A percentile compares a stretch with the other conserved stretches of the same genome.
phyloP scores from a whole-genome alignment of 805 yeast species.

The Hagleromyces aurorensis region DNA sequence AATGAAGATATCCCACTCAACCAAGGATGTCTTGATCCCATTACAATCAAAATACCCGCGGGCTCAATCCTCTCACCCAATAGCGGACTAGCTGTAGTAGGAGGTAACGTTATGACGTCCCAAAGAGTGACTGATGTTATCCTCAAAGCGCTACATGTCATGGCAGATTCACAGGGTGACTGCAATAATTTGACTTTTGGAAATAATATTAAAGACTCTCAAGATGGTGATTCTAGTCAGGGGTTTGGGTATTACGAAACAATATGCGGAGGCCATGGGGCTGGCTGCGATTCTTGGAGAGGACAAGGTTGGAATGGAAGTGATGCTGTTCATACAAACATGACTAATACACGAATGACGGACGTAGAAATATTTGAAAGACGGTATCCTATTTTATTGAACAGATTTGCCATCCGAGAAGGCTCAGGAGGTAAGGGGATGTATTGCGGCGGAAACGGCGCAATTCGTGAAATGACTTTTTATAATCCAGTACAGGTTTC shows the following conservation, averaged over 20 bases:
- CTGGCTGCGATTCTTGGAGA: slow-evolving; percentile 41
- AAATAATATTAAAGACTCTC: slow-evolving; percentile 49
- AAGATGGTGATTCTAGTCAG: slow-evolving; percentile 37
- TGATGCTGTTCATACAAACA: slow-evolving; percentile 86
- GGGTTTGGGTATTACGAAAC: slow-evolving; percentile 93
- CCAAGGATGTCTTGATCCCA: slow-evolving; percentile 84
- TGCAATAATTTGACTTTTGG: slow-evolving; percentile 94
- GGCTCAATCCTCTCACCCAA: slow-evolving; percentile 66
- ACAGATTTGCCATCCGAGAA: slow-evolving; percentile 58
- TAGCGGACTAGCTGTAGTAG: slow-evolving; percentile 85
- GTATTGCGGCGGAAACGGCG: slow-evolving; percentile 79
- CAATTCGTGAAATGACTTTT: slow-evolving; percentile 77
- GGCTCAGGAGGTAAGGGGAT: slow-evolving; percentile 78
- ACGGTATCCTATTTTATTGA: slow-evolving; percentile 75
- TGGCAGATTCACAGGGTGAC: slow-evolving; percentile 95
- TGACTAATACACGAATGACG: slow-evolving; percentile 90
- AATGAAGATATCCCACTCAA: slow-evolving; percentile 85
- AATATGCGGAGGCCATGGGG: slow-evolving; percentile 94
- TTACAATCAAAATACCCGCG: slow-evolving; percentile 56
- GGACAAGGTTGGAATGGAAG: slow-evolving; percentile 81
- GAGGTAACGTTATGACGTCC: slow-evolving; percentile 91
- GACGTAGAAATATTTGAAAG: slow-evolving; percentile 86
- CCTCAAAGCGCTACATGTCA: slow-evolving; percentile 75
- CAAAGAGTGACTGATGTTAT: slow-evolving; percentile 89
- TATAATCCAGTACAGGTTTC: slow-evolving; percentile 64